Base-by-base conservation (phyloP, 2,329 filamentous ascomycete species). In the Microthyrium microscopicum region DNA sequence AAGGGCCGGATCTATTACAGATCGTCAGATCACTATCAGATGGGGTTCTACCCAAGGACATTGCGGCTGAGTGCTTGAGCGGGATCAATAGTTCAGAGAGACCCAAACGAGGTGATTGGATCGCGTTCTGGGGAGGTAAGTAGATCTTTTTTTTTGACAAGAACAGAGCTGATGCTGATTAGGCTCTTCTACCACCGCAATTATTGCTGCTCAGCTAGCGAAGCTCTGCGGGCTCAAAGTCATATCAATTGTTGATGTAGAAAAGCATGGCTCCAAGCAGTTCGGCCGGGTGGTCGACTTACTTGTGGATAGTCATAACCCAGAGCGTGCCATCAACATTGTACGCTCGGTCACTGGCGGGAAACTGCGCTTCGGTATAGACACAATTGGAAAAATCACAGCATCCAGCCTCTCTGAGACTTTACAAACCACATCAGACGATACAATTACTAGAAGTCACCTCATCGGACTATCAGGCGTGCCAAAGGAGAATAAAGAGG, bases 51-150 rank as follows among this genome's bases (percentile, higher is more conserved):
- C 68, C 77, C 0, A 41, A 53, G 3, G 78, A 84, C 45, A 67
- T 82, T 5, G 53, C 62, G 2, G 48, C 60, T 4, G 77, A 83
- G 47, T 75, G 72, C 36, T 60, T 78, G n/a, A 48, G 61, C 1
- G 62, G 64, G 1, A 68, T 77, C 5, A 41, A 47, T 0, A 45
- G 55, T 1, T 44, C 49, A 0, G 73, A 79, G 40, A 57, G 72
- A 6, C 66, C 72, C 1, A 57, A 58, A 26, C 43, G 53, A 0
- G 76, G 73, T 0, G 77, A 84, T 39, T 83, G 75, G 68, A 54
- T 84, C 25, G 71, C 70, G 2, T 69, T 84, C 29, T 84, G 78
- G 77, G 78, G 78, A 36, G 78, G 50, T 5, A 35, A 17, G 33
- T 29, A 9, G 13, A 2, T 9, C 11, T 7, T 18, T 18, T 33